Base-by-base conservation (phyloP, 768 basidiomycete genomes). In the Boletus rubroflammeus region DNA sequence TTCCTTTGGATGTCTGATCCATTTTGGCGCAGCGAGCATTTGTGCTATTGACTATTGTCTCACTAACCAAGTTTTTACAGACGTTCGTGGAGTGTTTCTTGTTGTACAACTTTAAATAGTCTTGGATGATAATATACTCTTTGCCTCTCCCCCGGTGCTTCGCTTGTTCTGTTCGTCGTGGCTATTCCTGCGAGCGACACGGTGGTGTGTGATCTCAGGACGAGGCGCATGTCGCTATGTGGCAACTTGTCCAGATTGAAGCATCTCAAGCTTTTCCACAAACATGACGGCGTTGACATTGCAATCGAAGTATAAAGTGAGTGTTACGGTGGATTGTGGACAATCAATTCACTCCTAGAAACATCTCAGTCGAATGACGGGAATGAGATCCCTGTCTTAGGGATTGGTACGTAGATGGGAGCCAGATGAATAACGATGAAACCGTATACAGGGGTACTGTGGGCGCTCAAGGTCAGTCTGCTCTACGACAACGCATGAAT, bases 1-100 rank as follows among this genome's bases (percentile, higher is more conserved):
- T 88, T 90, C 86, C 86, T 85, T 88, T 86, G 87, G 86, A 89
- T 90, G 87, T 88, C 87, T 88, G 87, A 88, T 71, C 73, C 67
- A 64, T 72, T 34, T 48, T 43, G 68, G 62, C 68, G 60, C 62
- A 67, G 61, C 66, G 36, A 45, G 56, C 58, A 48, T 49, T 46
- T n/a, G 15, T 48, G 2, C 5, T 17, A 0, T 50, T 31, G 7
- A 8, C n/a, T 44, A 11, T 26, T 0, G 3, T 26, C 3, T 39
- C 17, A 25, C 57, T 68, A 8, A 70, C 29, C 0, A 43, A 3
- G 6, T 23, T 45, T 25, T 29, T 15, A 6, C 32, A 70, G 67
- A 29, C 36, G 29, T 34, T 7, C 3, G 7, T 5, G 1, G 7
- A 7, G 13, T 26, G 6, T 11, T 4, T 34, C 17, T 0, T 31